Evolutionary conservation across 208 protist genomes (phyloP), one percentile per base, ranked within the genome.

Genomic region (Acanthamoeba castellanii): DNA sequence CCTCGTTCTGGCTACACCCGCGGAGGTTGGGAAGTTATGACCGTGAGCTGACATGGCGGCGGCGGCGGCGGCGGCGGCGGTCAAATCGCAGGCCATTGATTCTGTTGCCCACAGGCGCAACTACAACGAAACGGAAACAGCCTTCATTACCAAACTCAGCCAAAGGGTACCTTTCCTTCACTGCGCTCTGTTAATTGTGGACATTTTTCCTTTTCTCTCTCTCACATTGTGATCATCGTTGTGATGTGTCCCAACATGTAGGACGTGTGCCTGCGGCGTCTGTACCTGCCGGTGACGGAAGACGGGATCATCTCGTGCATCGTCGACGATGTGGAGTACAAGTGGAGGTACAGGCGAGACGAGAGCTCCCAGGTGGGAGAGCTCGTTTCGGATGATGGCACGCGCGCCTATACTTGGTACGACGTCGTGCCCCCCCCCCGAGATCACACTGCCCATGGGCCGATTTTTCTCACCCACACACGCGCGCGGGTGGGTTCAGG

Each of bases 271-370:
- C 47, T 85, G 76, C 76, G 76, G 32, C 76, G 76, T 25, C 47
- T 85, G 76, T 85, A 85, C 25, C 42, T 85, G 42, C 76, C 76
- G 4, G 76, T 85, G 34, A 85, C 76, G 18, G 76, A 85, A 30
- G 76, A 85, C 47, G 76, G 76, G 9, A 18, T 57, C 9, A 85
- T 85, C 42, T 85, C 76, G 42, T 85, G 76, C 76, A 13, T 85
- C n/a, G 76, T 85, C 45, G 76, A 85, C 27, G 76, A 85, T 18
- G 76, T 85, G 3, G 76, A 85, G n/a, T 85, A 85, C 47, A 85
- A 85, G 22, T 85, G 76, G 76, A 13, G 76, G 76, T 85, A 85
- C 76, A 50, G 47, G 27, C 34, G 76, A 37, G 76, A 85, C 9
- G 76, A 85, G 30, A 85, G 25, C 42, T 47, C 76, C 11, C 76